Percentiles rank a stretch among this genome's conserved stretches.
Conservation (phyloP, 495 filamentous ascomycete species). For the Aspergillus incahuasiensis region DNA sequence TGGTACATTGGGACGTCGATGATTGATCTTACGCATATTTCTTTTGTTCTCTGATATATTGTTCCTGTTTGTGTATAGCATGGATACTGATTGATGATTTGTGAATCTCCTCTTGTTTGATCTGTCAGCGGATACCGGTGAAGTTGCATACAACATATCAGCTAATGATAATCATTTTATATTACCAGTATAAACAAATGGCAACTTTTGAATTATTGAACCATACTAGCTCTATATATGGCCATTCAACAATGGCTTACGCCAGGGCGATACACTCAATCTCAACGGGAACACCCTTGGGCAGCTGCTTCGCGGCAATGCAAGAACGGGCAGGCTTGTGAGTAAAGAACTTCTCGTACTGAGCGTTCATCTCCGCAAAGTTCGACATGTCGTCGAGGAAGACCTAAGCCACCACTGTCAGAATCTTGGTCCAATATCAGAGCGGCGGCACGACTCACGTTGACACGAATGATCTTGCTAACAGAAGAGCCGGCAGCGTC, state of each 20-base stretch:
- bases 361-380: constrained; percentile 82
- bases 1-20: constrained; percentile 45
- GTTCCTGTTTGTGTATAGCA: constrained; percentile 3
- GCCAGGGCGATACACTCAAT: constrained; percentile 80
- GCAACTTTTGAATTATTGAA: not conserved
- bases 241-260: constrained; percentile 16
- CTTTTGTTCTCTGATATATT: constrained; percentile 3
- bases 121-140: not conserved
- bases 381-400: constrained; percentile 83
- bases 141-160: not conserved
- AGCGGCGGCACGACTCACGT: constrained; percentile 33
- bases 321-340: constrained; percentile 91
- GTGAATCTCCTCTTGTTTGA: constrained; percentile 2
- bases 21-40: constrained; percentile 9
- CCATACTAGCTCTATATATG: not conserved
- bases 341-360: constrained; percentile 81
- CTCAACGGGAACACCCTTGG: constrained; percentile 86
- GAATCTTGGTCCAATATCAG: not conserved
- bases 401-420: constrained; percentile 38
- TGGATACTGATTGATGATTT: constrained; percentile 13
- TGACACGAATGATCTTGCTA: constrained; percentile 71
- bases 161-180: constrained; percentile 5
- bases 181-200: too few relatives aligned
- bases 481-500: constrained; percentile 72
- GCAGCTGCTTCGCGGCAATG: constrained; percentile 83